Base-by-base conservation (phyloP, 164 flowering plant genomes). In the Kingdonia uniflora region DNA sequence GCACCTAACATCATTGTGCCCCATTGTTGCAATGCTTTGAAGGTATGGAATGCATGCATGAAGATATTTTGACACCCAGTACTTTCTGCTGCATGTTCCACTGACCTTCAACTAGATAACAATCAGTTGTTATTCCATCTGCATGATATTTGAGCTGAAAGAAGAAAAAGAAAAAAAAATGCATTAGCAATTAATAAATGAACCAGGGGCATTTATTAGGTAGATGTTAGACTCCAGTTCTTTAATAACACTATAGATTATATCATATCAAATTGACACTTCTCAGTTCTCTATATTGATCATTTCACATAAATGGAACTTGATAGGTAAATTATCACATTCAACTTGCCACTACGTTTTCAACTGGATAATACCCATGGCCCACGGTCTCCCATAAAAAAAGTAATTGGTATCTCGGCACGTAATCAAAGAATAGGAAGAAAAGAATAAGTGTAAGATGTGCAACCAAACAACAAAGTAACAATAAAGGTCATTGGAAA, bases 11-110 rank as follows among this genome's bases (percentile, higher is more conserved):
- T n/a, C n/a, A n/a, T n/a, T n/a, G n/a, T n/a, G n/a, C n/a, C n/a
- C n/a, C n/a, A n/a, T n/a, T n/a, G n/a, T n/a, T n/a, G n/a, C n/a
- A 37, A 37, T 37, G 40, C 7, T 7, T 37, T 16, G 44, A 41
- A 41, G n/a, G n/a, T 14, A 3, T 14, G 12, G 5, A 41, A n/a
- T n/a, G n/a, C n/a, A n/a, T n/a, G n/a, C n/a, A n/a, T n/a, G n/a
- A n/a, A n/a, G n/a, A n/a, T n/a, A n/a, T n/a, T n/a, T n/a, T n/a
- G n/a, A n/a, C n/a, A n/a, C n/a, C n/a, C n/a, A 41, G n/a, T 74
- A 82, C 94, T 81, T 80, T 78, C 51, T 88, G 84, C 95, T 82
- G 86, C 99, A 92, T 92, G n/a, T 92, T 92, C 99, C 99, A 92
- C 26, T 84, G 94, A 2, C 98, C 98, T 19, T 82, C 95, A 61